Conservation (phyloP, 176 grass and related monocot genomes). For the Oryza coarctata region DNA sequence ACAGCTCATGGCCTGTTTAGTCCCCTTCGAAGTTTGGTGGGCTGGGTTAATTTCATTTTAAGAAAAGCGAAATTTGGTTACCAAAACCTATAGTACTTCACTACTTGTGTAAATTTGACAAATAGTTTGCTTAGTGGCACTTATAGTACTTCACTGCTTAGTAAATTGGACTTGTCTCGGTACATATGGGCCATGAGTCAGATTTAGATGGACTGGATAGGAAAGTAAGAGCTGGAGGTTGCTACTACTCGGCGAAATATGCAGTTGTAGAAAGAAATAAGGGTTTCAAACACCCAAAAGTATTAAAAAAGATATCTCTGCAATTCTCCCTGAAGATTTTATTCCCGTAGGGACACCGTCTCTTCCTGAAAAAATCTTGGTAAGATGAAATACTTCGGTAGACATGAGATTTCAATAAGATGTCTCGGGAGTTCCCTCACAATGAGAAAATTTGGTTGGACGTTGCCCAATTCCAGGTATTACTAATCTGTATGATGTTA, state of each 20-base stretch:
- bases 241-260: conserved; percentile 78
- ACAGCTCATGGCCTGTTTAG: not conserved
- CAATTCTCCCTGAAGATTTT: conserved; percentile 64
- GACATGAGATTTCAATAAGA: conserved; percentile 92
- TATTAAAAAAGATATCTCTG: conserved; percentile 49
- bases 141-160: not conserved
- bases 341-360: conserved; percentile 51
- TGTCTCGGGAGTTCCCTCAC: conserved; percentile 73
- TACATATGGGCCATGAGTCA: conserved; percentile 57
- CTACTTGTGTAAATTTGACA: conserved; percentile 9
- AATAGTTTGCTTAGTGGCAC: not conserved
- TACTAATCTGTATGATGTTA: not conserved
- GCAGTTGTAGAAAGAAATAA: conserved; percentile 67
- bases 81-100: not conserved
- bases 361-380: conserved; percentile 66
- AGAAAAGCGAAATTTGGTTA: not conserved
- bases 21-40: not conserved
- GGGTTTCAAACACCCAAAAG: conserved; percentile 77
- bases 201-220: conserved; percentile 73
- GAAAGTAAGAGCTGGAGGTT: conserved; percentile 66
- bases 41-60: not conserved
- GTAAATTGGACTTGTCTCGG: conserved; percentile 24
- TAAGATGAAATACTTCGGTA: conserved; percentile 86
- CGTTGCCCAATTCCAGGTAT: conserved; percentile 96
- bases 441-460: conserved; percentile 91